A percentile compares a stretch with the other conserved stretches of the same genome.
Evolutionary conservation across 2,329 filamentous ascomycete species (phyloP).

Genomic region (Clonostachys byssicola): DNA sequence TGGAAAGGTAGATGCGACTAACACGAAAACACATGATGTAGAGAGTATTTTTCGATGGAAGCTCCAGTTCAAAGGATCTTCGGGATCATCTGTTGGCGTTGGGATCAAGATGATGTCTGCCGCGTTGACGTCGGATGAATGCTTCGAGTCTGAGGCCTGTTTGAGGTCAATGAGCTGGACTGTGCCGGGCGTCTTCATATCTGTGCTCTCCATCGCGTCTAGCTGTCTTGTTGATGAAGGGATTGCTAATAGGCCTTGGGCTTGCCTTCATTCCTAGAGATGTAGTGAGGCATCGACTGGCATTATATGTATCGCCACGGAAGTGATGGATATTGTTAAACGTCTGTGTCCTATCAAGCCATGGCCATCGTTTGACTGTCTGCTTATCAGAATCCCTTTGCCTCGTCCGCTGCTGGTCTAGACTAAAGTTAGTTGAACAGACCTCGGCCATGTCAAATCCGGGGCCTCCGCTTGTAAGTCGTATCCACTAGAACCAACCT

Average conservation of each 20-base stretch:
- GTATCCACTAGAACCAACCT: too few species aligned
- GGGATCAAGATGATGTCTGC: conserved; percentile 44
- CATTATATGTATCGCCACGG: background rate
- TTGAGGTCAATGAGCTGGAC: conserved; percentile 33
- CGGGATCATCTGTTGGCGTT: conserved; percentile 45
- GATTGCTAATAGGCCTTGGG: background rate
- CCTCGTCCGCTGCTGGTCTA: too few species aligned
- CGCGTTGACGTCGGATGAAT: conserved; percentile 10
- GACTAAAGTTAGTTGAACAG: too few species aligned
- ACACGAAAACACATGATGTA: conserved; percentile 20
- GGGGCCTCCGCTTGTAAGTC: too few species aligned
- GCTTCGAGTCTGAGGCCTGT: conserved; percentile 20
- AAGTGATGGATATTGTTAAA: background rate
- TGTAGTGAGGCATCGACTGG: background rate
- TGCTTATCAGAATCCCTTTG: too few species aligned
- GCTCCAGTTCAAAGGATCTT: conserved; percentile 49
- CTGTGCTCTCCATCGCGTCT: background rate
- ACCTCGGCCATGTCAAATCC: too few species aligned
- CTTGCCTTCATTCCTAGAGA: too few species aligned
- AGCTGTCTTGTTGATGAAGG: background rate
- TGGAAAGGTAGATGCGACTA: conserved; percentile 2
- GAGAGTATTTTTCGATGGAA: conserved; percentile 28
- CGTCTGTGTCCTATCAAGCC: conserved; percentile 1
- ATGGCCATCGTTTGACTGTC: conserved; percentile 22
- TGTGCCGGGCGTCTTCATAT: conserved; percentile 25